Evolutionary conservation across 768 basidiomycete species (phyloP).

Genomic region (Lyophyllum semitale): DNA sequence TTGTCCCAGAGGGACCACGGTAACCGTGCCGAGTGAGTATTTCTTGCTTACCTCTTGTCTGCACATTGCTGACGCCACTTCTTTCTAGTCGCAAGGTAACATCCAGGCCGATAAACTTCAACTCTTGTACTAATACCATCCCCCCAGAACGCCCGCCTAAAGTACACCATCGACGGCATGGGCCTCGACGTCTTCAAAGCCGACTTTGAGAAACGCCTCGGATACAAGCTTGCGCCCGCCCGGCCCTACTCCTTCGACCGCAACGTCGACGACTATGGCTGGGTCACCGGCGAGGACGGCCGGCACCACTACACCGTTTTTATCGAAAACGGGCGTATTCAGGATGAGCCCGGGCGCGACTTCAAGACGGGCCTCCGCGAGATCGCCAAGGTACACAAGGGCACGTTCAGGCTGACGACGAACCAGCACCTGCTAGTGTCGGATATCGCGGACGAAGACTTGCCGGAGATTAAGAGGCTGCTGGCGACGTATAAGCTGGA

Average conservation of each 20-base stretch:
- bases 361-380: slow-evolving; percentile 93
- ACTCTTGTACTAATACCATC: slow-evolving; percentile 6
- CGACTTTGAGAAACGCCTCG: slow-evolving; percentile 88
- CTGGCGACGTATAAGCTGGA: slow-evolving; percentile 88
- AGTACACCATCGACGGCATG: slow-evolving; percentile 97
- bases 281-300: slow-evolving; percentile 86
- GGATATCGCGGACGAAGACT: slow-evolving; percentile 73
- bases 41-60: not conserved
- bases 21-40: slow-evolving; percentile 85
- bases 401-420: slow-evolving; percentile 88
- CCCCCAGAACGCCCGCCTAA: slow-evolving; percentile 78
- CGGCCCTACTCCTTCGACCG: slow-evolving; percentile 80
- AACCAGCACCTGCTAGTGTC: slow-evolving; percentile 94
- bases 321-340: slow-evolving; percentile 97
- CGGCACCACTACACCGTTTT: slow-evolving; percentile 91
- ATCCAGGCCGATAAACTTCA: not conserved
- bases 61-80: slow-evolving; percentile 3
- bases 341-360: slow-evolving; percentile 85
- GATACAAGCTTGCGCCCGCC: slow-evolving; percentile 72
- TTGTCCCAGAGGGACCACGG: slow-evolving; percentile 93
- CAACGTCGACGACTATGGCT: slow-evolving; percentile 94
- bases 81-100: slow-evolving; percentile 55
- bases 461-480: slow-evolving; percentile 76
- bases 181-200: slow-evolving; percentile 84
- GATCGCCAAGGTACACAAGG: slow-evolving; percentile 94